Evolutionary conservation across 1,284 basidiomycete genomes (phyloP), one percentile per base, ranked within the genome.

Genomic region (Moesziomyces sp.): DNA sequence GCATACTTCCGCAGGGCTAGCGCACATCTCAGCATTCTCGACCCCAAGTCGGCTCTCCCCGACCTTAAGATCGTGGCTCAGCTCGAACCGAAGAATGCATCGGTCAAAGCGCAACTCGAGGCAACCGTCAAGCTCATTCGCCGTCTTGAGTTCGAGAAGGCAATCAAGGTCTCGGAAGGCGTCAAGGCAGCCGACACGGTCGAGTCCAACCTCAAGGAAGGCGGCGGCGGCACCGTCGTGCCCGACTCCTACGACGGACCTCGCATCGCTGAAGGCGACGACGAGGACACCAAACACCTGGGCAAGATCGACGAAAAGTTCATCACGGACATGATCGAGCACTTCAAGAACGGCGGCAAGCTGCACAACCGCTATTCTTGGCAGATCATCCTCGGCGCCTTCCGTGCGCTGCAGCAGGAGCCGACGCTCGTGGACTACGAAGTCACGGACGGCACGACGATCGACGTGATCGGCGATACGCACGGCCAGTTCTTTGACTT

Each of bases 371-470:
- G 76, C 14, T 91, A 94, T 70, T 93, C 92, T 26, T 98, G 94
- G 94, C 93, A 98, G 86, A 97, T 99, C 78, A 77, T 95, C 28
- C 87, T 99, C 13, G 94, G 93, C 28, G 94, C 93, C 62, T 89
- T 93, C 81, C 88, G 89, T 19, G 86, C 89, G 8, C 90, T 99
- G 76, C 86, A 87, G 30, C 88, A 90, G 76, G 94, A 97, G 83
- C 89, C 91, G 62, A 92, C 90, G 72, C 78, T 99, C 81, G 93
- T 97, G 18, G 89, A 92, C 57, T 88, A 96, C 44, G 85, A 88
- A 46, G 86, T 99, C 26, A 88, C 89, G 40, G 90, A 94, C 38
- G 94, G 91, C 2, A 88, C 91, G 60, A 93, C 72, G 5, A 60
- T 79, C 40, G 74, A 76, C 24, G 78, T 83, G 21, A 76, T 79